Conservation (phyloP, 2,329 filamentous ascomycete species). For the Epichloe festucae region DNA sequence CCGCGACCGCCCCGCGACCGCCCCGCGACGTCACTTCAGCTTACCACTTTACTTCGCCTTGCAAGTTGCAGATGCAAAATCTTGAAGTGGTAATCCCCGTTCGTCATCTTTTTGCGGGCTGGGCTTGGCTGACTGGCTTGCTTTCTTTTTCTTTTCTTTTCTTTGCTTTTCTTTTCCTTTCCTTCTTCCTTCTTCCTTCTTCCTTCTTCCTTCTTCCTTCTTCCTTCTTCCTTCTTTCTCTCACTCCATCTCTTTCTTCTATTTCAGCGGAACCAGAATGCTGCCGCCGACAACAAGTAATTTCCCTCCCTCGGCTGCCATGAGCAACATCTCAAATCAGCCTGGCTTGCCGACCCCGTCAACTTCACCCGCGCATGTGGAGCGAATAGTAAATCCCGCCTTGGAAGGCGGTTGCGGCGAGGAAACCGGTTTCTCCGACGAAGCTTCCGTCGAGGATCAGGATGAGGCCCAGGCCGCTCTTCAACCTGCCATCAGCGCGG, state of each 20-base stretch:
- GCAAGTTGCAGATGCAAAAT: background rate
- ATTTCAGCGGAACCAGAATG: too few relatives aligned
- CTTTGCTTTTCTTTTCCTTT: background rate
- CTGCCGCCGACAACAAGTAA: too few relatives aligned
- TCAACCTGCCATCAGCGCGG: constrained; percentile 44
- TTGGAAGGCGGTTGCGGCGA: constrained; percentile 7
- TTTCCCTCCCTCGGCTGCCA: background rate
- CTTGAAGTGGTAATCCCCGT: background rate
- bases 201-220: too few relatives aligned
- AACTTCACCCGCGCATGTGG: background rate
- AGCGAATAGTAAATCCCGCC: background rate
- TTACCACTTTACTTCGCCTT: background rate
- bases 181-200: background rate
- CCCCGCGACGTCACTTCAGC: background rate
- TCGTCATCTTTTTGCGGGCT: background rate
- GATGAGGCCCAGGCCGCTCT: constrained; percentile 48
- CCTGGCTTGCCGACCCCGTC: background rate
- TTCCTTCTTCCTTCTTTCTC: too few relatives aligned
- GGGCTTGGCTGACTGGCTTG: background rate
- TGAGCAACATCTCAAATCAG: background rate
- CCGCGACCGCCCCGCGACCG: background rate
- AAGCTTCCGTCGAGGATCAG: constrained; percentile 25
- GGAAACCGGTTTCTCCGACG: constrained; percentile 8
- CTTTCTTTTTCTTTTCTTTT: background rate
- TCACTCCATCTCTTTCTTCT: background rate